Evolutionary conservation across 805 yeast genomes (phyloP), one percentile per base, ranked within the genome.

Genomic region (Kodamaea jinghongensis): DNA sequence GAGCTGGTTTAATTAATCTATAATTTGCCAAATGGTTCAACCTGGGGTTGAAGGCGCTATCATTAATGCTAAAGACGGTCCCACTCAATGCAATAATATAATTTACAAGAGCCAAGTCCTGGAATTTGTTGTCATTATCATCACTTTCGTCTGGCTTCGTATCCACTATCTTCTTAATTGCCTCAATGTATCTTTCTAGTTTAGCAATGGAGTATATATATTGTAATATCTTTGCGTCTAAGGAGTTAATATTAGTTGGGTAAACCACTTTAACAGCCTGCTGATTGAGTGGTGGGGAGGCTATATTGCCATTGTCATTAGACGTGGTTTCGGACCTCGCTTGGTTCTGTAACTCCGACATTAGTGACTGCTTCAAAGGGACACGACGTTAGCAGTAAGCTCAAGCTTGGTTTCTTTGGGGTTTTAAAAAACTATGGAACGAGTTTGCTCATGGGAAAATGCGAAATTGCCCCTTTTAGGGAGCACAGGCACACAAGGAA

Each of bases 181-280:
- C 54, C 12, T 65, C 55, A 3, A 61, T 43, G 33, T 74, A 54
- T 25, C 59, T 57, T 27, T 63, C 62, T 17, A 80, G 50, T 51
- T 79, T 80, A 41, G 60, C 53, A 2, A 73, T 61, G 7, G 79
- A 75, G 49, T 77, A 77, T 40, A 71, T 73, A 55, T 75, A 83
- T 54, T 83, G 86, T 3, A 82, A 56, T 15, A 79, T 65, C 44
- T 73, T 73, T 10, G 79, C 76, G 47, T 81, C 88, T 34, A 71
- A 61, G 2, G 75, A 62, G 22, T 43, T 41, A 28, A 47, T 45
- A 27, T 17, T 16, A 2, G 40, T 37, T n/a, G 40, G 40, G 6
- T 16, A 27, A 10, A 34, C 39, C n/a, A 27, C 14, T 5, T 31
- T 31, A 13, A 15, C 15, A 8, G 14, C 13, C 33, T 8, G 12